Conservation (phyloP, 306 rosid genomes). For the Castanea mollissima region DNA sequence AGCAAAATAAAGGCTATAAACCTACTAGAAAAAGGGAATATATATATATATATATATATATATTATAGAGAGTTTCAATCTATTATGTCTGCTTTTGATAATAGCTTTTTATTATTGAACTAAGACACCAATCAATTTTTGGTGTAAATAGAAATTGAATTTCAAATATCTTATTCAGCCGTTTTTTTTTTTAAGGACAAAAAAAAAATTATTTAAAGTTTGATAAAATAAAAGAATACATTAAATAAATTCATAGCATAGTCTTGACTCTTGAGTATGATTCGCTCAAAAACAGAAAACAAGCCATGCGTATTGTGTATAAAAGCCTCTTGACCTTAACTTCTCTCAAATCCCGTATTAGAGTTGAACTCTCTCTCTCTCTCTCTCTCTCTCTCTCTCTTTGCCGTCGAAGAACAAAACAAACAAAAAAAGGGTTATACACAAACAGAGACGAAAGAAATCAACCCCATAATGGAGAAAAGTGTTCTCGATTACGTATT, state of each 20-base stretch:
- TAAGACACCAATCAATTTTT: too few relatives aligned
- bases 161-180: fast-evolving
- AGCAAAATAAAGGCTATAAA: too few relatives aligned
- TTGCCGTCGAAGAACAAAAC: not conserved
- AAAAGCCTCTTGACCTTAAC: too few relatives aligned
- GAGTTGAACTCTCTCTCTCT: constrained; percentile 9
- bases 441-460: not conserved
- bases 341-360: constrained; percentile 23
- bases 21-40: too few relatives aligned
- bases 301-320: too few relatives aligned
- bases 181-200: too few relatives aligned
- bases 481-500: constrained; percentile 43
- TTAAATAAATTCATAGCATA: too few relatives aligned
- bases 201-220: too few relatives aligned
- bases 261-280: too few relatives aligned
- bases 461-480: constrained; percentile 50
- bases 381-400: not conserved
- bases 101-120: fast-evolving
- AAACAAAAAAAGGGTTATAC: not conserved
- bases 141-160: fast-evolving
- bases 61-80: fast-evolving
- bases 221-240: too few relatives aligned
- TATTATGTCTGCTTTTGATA: fast-evolving
- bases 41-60: too few relatives aligned
- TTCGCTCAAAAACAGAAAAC: too few relatives aligned